Evolutionary conservation across 768 basidiomycete species (phyloP).

Genomic region (Cyclocybe cylindracea): DNA sequence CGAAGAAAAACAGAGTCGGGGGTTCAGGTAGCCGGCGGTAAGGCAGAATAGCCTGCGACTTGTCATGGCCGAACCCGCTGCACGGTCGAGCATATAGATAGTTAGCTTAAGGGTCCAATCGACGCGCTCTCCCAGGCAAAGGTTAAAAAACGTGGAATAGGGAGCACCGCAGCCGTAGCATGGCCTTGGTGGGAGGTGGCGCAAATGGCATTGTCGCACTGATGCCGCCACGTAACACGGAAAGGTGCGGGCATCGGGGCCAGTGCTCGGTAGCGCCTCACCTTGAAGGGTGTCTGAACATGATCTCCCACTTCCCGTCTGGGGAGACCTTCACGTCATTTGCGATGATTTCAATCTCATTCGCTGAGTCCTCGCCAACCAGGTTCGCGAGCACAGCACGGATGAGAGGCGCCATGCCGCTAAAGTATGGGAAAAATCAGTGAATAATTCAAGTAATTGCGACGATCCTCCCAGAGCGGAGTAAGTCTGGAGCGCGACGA

Average conservation of each 20-base stretch:
- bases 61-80: constrained; percentile 93
- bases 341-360: constrained; percentile 88
- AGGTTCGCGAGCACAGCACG: constrained; percentile 87
- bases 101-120: background rate
- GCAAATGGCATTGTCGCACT: no score
- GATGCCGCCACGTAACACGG: background rate
- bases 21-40: constrained; percentile 71
- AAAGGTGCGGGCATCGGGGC: background rate
- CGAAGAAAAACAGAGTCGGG: constrained; percentile 94
- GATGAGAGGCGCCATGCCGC: constrained; percentile 94
- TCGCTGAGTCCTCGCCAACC: constrained; percentile 69
- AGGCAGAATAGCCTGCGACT: constrained; percentile 90
- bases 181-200: no score
- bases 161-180: background rate
- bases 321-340: constrained; percentile 76
- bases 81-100: background rate
- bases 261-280: constrained; percentile 22
- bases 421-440: constrained; percentile 25
- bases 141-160: background rate
- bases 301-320: constrained; percentile 77
- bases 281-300: constrained; percentile 89
- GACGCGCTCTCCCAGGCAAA: background rate
- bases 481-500: no score
- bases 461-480: no score
- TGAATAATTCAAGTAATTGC: no score